Conservation (phyloP, 164 flowering plant genomes). For the Chimonanthus salicifolius region DNA sequence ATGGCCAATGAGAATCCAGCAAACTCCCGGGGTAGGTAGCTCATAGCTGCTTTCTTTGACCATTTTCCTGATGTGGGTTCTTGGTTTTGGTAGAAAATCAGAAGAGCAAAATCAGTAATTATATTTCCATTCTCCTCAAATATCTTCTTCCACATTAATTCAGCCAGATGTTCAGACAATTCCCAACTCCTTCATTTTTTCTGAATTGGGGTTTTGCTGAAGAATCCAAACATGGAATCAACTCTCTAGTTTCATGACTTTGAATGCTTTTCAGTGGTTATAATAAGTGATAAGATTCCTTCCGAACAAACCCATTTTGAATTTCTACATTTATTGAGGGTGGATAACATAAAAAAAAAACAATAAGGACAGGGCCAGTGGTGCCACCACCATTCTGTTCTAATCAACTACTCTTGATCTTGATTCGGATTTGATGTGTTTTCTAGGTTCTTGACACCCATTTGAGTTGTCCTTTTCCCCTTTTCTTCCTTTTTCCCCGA, state of each 20-base stretch:
- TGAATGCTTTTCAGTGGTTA: not conserved
- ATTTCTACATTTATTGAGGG: not conserved
- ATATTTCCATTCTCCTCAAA: not conserved
- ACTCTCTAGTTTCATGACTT: not conserved
- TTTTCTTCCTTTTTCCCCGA: not conserved
- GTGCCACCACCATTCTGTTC: not conserved
- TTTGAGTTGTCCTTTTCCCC: no score
- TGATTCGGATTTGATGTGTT: not conserved
- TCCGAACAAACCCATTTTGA: not conserved
- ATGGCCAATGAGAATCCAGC: slow-evolving; percentile 17
- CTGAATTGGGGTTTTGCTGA: not conserved
- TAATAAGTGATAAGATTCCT: not conserved
- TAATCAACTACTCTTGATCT: no score
- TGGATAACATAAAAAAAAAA: no score
- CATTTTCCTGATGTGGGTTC: not conserved
- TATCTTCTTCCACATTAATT: not conserved
- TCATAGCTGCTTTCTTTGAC: not conserved
- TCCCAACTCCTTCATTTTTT: not conserved
- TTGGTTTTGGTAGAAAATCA: not conserved
- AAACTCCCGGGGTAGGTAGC: slow-evolving; percentile 6
- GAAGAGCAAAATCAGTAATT: not conserved
- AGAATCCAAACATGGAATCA: not conserved
- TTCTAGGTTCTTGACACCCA: not conserved
- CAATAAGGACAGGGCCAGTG: no score
- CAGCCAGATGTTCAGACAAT: not conserved